Percentiles rank a stretch among this genome's conserved stretches.
These are phyloP conservation scores for Microsporum ferrugineum DNA, from an alignment of 2,329 filamentous ascomycete species.

Conservation along the genomic window DNA sequence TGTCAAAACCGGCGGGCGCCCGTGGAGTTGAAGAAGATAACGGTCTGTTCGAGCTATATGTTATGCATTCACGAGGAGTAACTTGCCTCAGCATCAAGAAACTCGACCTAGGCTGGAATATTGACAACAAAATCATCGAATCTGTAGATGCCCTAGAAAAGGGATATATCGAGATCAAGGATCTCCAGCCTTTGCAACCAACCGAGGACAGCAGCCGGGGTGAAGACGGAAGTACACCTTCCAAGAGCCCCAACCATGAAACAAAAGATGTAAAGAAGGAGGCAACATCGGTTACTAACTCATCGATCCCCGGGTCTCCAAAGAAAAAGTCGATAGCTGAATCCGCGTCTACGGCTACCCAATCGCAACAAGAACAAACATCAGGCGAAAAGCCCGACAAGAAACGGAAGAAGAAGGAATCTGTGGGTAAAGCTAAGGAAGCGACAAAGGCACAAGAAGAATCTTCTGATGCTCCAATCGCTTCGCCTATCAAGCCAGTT, in stretches of 20 bases:
- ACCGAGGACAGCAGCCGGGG: conserved; percentile 38
- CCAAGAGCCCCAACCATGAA: conserved; percentile 25
- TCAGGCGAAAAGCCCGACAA: conserved; percentile 52
- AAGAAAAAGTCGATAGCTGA: conserved; percentile 33
- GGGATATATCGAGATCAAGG: conserved; percentile 62
- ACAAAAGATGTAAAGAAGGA: conserved; percentile 24
- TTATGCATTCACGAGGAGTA: conserved; percentile 96
- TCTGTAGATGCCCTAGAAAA: conserved; percentile 64
- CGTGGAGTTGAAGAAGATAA: conserved; percentile 52
- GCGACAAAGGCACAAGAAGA: conserved; percentile 23
- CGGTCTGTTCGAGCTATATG: conserved; percentile 80
- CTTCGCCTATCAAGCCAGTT: neutral
- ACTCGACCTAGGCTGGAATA: conserved; percentile 80
- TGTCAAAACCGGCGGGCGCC: conserved; percentile 43
- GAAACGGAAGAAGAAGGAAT: conserved; percentile 55
- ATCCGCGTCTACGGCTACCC: conserved; percentile 2
- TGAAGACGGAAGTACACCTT: conserved; percentile 25
- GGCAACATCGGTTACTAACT: conserved; percentile 15
- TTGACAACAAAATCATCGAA: conserved; percentile 75
- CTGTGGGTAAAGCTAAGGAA: conserved; percentile 39
- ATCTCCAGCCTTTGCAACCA: conserved; percentile 46
- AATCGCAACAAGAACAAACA: conserved; percentile 20
- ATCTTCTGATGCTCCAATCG: neutral
- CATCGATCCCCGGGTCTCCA: conserved; percentile 26
- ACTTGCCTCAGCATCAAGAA: conserved; percentile 78